Percentiles rank a stretch among this genome's conserved stretches.
Conservation (phyloP, 306 rosid genomes). For the Vigna nakashimae region DNA sequence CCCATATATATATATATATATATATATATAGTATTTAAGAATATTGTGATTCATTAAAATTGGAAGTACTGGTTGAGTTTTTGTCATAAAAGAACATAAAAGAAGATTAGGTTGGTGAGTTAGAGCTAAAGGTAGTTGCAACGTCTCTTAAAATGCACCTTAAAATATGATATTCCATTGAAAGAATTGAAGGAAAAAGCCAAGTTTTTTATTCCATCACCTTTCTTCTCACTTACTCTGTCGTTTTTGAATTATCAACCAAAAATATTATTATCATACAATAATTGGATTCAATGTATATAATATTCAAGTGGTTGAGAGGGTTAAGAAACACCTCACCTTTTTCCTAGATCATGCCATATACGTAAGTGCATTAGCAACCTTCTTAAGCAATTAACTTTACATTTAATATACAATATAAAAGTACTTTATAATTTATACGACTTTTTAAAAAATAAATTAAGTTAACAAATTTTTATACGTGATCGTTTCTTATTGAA, state of each 20-base stretch:
- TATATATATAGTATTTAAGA: too few relatives aligned
- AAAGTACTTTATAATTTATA: too few relatives aligned
- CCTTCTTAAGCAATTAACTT: conserved; percentile 39
- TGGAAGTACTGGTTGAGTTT: not conserved
- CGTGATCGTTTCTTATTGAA: too few relatives aligned
- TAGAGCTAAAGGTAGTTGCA: conserved; percentile 51
- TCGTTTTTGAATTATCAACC: conserved; percentile 25
- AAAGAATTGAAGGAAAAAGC: conserved; percentile 16
- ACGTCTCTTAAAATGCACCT: conserved; percentile 56
- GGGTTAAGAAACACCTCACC: conserved; percentile 39
- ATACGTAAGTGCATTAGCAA: not conserved
- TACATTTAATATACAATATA: too few relatives aligned
- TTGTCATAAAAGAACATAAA: conserved; percentile 10
- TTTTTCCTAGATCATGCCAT: conserved; percentile 27
- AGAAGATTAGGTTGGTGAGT: conserved; percentile 37
- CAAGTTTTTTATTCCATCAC: not conserved
- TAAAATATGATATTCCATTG: conserved; percentile 22
- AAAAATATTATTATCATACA: conserved; percentile 35
- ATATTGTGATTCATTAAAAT: not conserved
- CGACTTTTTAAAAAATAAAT: too few relatives aligned
- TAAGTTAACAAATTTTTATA: too few relatives aligned
- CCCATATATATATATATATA: too few relatives aligned
- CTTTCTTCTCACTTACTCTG: conserved; percentile 15
- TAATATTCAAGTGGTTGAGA: conserved; percentile 39
- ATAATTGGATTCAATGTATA: conserved; percentile 11